Conservation (phyloP, 176 grass and related monocot species). For the Carex scoparia region DNA sequence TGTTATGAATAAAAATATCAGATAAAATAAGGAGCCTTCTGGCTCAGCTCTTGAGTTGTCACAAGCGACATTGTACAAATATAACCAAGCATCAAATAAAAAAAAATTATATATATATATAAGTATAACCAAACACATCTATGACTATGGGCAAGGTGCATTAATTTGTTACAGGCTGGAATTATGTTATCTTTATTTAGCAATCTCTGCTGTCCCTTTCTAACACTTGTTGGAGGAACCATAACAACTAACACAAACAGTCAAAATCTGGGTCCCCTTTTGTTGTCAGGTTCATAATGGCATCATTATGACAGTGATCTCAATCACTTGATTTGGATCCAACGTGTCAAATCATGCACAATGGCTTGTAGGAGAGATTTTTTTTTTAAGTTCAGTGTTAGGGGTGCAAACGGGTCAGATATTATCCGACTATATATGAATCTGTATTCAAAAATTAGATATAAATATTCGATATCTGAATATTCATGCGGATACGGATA, state of each 20-base stretch:
- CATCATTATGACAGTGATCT: not conserved
- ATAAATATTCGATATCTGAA: no score
- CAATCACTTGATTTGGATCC: not conserved
- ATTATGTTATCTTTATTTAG: not conserved
- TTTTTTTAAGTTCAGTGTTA: not conserved
- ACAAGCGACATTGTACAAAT: not conserved
- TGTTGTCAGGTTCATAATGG: not conserved
- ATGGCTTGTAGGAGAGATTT: not conserved
- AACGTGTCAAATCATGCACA: not conserved
- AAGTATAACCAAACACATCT: not conserved
- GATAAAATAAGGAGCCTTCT: not conserved
- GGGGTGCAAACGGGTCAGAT: no score
- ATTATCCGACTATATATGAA: no score
- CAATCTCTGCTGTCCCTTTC: constrained; percentile 3
- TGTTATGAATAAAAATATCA: not conserved
- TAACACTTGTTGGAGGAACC: not conserved
- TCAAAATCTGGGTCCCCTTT: not conserved
- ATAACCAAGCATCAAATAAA: not conserved
- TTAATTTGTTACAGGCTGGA: constrained; percentile 11
- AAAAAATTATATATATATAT: no score
- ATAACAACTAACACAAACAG: constrained; percentile 10
- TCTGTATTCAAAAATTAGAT: no score
- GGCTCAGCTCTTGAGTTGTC: not conserved
- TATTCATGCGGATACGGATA: no score
- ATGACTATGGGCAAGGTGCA: not conserved